Conservation (phyloP, 768 basidiomycete genomes). For the Pisolithus marmoratus region DNA sequence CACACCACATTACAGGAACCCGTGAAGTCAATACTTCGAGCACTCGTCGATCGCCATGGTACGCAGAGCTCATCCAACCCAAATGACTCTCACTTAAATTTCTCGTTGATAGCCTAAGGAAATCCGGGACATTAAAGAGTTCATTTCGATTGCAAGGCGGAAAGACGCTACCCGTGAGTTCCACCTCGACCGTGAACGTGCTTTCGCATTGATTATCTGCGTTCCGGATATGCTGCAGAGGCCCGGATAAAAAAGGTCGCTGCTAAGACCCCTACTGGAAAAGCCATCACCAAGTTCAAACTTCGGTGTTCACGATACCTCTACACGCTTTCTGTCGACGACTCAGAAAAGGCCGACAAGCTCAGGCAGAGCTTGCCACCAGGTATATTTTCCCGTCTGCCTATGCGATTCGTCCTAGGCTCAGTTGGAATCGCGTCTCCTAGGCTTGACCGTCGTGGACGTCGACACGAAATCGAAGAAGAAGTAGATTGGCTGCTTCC, state of each 20-base stretch:
- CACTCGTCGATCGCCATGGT: slow-evolving; percentile 23
- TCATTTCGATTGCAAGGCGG: slow-evolving; percentile 94
- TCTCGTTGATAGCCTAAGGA: slow-evolving; percentile 74
- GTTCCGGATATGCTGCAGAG: slow-evolving; percentile 45
- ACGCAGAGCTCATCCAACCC: neutral
- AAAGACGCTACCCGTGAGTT: slow-evolving; percentile 94
- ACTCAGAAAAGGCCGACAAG: slow-evolving; percentile 98
- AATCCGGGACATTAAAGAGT: slow-evolving; percentile 97
- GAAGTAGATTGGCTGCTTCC: slow-evolving; percentile 46
- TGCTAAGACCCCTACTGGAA: slow-evolving; percentile 59
- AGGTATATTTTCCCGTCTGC: slow-evolving; percentile 48
- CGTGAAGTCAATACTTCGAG: slow-evolving; percentile 5
- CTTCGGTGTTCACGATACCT: slow-evolving; percentile 93
- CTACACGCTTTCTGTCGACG: slow-evolving; percentile 94
- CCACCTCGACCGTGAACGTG: neutral
- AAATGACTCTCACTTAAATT: neutral
- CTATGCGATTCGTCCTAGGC: neutral
- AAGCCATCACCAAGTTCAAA: slow-evolving; percentile 95
- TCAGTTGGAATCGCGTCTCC: neutral
- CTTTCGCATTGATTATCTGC: neutral
- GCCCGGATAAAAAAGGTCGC: slow-evolving; percentile 96
- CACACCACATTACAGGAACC: too few relatives aligned
- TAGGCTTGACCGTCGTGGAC: slow-evolving; percentile 71
- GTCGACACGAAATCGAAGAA: slow-evolving; percentile 66
- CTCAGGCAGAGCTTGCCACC: slow-evolving; percentile 92